Evolutionary conservation across 1,139 yeast species (phyloP), one percentile per base, ranked within the genome.

Genomic region (Taphrina populina): DNA sequence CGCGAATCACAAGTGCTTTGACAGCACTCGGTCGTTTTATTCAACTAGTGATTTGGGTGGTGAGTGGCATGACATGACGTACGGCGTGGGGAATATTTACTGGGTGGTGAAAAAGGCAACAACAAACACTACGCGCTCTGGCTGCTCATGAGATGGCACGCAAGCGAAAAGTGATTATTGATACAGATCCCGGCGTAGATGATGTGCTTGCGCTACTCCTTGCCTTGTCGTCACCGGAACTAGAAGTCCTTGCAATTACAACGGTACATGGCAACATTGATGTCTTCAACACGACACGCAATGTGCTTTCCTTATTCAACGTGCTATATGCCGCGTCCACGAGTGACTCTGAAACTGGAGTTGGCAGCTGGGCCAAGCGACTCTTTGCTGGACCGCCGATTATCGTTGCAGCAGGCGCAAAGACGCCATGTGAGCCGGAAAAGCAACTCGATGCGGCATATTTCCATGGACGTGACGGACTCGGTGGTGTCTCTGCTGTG

Each of bases 141-240:
- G n/a, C n/a, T n/a, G n/a, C n/a, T n/a, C n/a, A n/a, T n/a, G n/a
- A n/a, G n/a, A n/a, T n/a, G n/a, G n/a, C n/a, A n/a, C n/a, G n/a
- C n/a, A n/a, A n/a, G 19, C 29, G 11, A 30, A 54, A 37, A 26
- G 39, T 47, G 15, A 69, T 71, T 34, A 64, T 71, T 34, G 75
- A 71, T 58, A 70, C 74, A 0, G 75, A 71, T 60, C 75, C 75
- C 17, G 75, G 75, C 2, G 71, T 72, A 17, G 76, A 72, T 59
- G 76, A 73, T 58, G 66, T 70, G 51, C 64, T 72, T 56, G 76
- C 74, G 1, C 61, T 73, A 20, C 62, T 71, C 41, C 62, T 70
- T 56, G 74, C 74, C 1, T 64, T 73, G 43, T 61, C 66, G 37
- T 58, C 67, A 19, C 67, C 69, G 2, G 61, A 63, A 6, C 63